phyloP scores from a whole-genome alignment of 495 filamentous ascomycete genomes.

The Penicillium coffeae region DNA sequence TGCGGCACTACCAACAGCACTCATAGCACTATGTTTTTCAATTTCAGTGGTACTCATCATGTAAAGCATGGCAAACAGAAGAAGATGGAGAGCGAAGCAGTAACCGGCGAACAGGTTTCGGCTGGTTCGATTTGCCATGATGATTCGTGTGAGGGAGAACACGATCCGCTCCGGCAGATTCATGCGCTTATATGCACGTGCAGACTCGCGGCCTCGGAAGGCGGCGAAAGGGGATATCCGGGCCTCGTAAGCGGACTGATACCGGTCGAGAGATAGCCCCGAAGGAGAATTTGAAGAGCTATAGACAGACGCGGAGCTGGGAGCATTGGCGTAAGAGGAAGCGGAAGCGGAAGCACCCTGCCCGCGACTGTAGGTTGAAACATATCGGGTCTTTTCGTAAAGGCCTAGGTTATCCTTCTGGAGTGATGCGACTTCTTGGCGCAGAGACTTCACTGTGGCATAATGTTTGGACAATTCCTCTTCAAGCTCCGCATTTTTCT shows the following conservation, averaged over 20 bases:
- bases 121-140: slow-evolving; percentile 84
- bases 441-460: slow-evolving; percentile 74
- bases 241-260: slow-evolving; percentile 89
- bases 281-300: slow-evolving; percentile 56
- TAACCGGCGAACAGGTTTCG: slow-evolving; percentile 95
- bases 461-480: slow-evolving; percentile 82
- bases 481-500: slow-evolving; percentile 88
- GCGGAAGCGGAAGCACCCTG: slow-evolving; percentile 62
- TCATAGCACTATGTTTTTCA: slow-evolving; percentile 50
- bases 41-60: slow-evolving; percentile 68
- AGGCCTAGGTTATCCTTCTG: slow-evolving; percentile 96
- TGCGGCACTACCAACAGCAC: slow-evolving; percentile 39
- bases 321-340: slow-evolving; percentile 65
- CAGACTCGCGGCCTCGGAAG: slow-evolving; percentile 86
- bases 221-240: slow-evolving; percentile 94
- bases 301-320: slow-evolving; percentile 70
- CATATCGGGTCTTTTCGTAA: slow-evolving; percentile 97
- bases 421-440: slow-evolving; percentile 85
- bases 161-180: slow-evolving; percentile 83
- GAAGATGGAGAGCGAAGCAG: slow-evolving; percentile 79
- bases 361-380: slow-evolving; percentile 81
- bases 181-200: slow-evolving; percentile 93
- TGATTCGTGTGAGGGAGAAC: slow-evolving; percentile 85
- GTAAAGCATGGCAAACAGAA: slow-evolving; percentile 83
- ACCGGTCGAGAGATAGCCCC: slow-evolving; percentile 74